Evolutionary conservation across 148 eudicot genomes (phyloP), one percentile per base, ranked within the genome.

Genomic region (Rheum nobile): DNA sequence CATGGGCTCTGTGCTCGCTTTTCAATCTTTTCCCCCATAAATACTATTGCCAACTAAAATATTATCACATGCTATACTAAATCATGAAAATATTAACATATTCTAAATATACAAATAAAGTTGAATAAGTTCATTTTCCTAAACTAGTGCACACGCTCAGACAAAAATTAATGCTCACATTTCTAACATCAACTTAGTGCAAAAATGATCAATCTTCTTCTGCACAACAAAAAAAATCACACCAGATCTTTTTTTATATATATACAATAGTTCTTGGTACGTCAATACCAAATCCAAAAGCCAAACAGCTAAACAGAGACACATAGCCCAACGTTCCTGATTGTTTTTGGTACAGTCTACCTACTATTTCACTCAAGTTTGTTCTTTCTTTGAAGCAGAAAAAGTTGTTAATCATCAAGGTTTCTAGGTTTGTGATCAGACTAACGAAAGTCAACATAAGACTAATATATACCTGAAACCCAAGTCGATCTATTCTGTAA

Each of bases 321-420:
- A 12, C 31, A 57, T 22, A 24, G 6, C 67, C 17, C 24, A 50
- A 19, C 24, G 0, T 14, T 8, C 32, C 22, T 32, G 21, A 32
- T 65, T 31, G 41, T 41, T 65, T 34, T 65, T 65, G 70, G 39
- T 65, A 65, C 19, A 65, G 21, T 65, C 39, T 65, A 65, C 70
- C 70, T 14, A 65, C 70, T 34, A 65, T 65, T 9, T 65, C 32
- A 65, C 9, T 65, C 70, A 32, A 65, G 68, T 11, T 28, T 16
- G n/a, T 31, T 61, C 28, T 29, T n/a, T 54, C 29, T 47, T 47
- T 47, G 21, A 17, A 19, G 54, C 54, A 47, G 54, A 11, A 59
- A 59, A 59, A 0, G 24, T 59, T n/a, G 3, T 8, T n/a, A n/a
- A 4, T 50, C 52, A 46, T 50, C 57, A 19, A 21, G 26, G 57